phyloP scores from a whole-genome alignment of 2,329 filamentous ascomycete genomes.

The Aspergillus unguis region DNA sequence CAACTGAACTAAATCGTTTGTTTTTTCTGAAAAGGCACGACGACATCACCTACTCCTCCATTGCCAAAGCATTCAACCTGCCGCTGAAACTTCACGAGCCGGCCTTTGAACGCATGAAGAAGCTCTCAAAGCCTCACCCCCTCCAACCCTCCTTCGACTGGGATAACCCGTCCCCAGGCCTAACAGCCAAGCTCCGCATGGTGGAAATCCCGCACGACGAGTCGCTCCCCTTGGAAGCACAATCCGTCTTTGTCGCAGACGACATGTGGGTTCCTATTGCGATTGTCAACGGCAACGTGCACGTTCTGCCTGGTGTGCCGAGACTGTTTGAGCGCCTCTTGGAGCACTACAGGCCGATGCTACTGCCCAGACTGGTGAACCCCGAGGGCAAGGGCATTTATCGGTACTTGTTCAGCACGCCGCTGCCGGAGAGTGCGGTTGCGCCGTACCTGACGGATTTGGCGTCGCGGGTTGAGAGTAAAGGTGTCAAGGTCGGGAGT shows the following conservation, averaged over 20 bases:
- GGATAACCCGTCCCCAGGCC: slow-evolving; percentile 74
- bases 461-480: slow-evolving; percentile 67
- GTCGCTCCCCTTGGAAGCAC: slow-evolving; percentile 60
- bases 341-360: slow-evolving; percentile 67
- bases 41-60: slow-evolving; percentile 94
- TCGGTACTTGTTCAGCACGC: slow-evolving; percentile 80
- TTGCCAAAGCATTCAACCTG: slow-evolving; percentile 82
- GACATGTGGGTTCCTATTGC: slow-evolving; percentile 87
- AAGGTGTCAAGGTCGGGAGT: slow-evolving; percentile 88
- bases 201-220: slow-evolving; percentile 77
- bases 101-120: slow-evolving; percentile 79
- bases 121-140: slow-evolving; percentile 69
- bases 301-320: slow-evolving; percentile 89
- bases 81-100: slow-evolving; percentile 72
- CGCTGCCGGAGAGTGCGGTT: slow-evolving; percentile 78
- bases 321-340: slow-evolving; percentile 76
- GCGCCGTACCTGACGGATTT: slow-evolving; percentile 79
- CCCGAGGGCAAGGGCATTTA: slow-evolving; percentile 77
- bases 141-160: slow-evolving; percentile 75
- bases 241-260: slow-evolving; percentile 74
- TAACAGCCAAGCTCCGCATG: slow-evolving; percentile 85
- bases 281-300: slow-evolving; percentile 87
- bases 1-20: not conserved
- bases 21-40: slow-evolving; percentile 64
- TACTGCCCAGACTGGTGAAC: slow-evolving; percentile 70